A percentile compares a stretch with the other conserved stretches of the same genome.
These are phyloP conservation scores for Abelmoschus esculentus DNA, from an alignment of 345 rosid species.

Conservation along the genomic window DNA sequence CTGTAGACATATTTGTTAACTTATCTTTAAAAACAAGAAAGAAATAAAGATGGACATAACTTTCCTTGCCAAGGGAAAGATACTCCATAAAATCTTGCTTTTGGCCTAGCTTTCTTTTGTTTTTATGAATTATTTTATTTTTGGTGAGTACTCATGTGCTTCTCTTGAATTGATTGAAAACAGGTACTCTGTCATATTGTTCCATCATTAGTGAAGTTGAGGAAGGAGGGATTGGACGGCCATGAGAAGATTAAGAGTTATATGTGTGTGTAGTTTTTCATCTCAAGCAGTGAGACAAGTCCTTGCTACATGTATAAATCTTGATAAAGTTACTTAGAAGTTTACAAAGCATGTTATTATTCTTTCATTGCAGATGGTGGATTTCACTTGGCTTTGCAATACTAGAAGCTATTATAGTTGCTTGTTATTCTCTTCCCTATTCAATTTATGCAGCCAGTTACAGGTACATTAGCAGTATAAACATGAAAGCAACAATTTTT, in stretches of 20 bases:
- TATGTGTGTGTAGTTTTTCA: conserved; percentile 82
- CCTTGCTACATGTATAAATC: conserved; percentile 23
- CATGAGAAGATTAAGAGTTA: conserved; percentile 96
- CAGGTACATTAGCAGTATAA: conserved; percentile 38
- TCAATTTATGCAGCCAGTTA: conserved; percentile 74
- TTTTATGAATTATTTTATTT: not conserved
- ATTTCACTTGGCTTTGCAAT: conserved; percentile 78
- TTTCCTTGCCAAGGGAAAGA: not conserved
- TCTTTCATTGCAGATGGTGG: conserved; percentile 78
- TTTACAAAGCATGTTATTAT: conserved; percentile 4
- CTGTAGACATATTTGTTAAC: not conserved
- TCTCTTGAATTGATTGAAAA: conserved; percentile 11
- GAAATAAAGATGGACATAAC: not conserved
- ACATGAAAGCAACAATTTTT: not conserved
- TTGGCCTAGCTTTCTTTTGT: not conserved
- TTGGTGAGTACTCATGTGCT: not conserved
- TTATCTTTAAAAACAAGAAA: not conserved
- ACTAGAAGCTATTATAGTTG: conserved; percentile 67
- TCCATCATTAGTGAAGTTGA: conserved; percentile 85
- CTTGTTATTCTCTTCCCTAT: conserved; percentile 75
- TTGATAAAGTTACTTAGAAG: not conserved
- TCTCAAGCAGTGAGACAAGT: conserved; percentile 63
- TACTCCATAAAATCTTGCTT: not conserved
- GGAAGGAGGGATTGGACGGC: conserved; percentile 97
- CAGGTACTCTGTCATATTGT: conserved; percentile 85